Evolutionary conservation across 2,329 filamentous ascomycete genomes (phyloP), one percentile per base, ranked within the genome.

Genomic region (Tolypocladium tropicale): DNA sequence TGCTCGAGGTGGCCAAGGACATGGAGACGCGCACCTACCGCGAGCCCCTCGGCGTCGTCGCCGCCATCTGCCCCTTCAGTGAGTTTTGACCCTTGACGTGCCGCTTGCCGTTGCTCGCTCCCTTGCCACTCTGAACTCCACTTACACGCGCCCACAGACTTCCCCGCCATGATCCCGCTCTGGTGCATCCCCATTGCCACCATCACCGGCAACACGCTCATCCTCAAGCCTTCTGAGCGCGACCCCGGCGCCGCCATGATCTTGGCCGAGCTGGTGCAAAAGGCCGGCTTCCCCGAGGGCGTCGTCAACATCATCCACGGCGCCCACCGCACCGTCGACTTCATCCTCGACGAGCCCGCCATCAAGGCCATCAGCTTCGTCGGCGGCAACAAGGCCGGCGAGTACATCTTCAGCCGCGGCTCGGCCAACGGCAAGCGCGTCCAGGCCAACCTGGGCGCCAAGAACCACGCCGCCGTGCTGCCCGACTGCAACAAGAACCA

Each of bases 401-500:
- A 93, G 75, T 94, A 94, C 76, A 94, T 94, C 71, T 94, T 85
- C 74, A 73, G 77, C 55, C 83, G 88, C 56, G 89, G 84, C 34
- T 90, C 88, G 1, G 89, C 88, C 67, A 90, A 93, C 66, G 89
- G 90, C 67, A 94, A 94, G 81, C 86, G 89, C 65, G 88, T 92
- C 34, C 90, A 94, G 75, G 89, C 89, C 70, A 94, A 94, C 74
- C 75, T 94, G 59, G 90, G 89, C 43, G 89, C 89, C 62, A 94
- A 94, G 81, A 94, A 94, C 78, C 89, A 94, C 71, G 89, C 89
- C 32, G 87, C 88, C 54, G 85, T 94, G 33, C 81, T 93, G 59
- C 89, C 89, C 21, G 89, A 94, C 76, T 88, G 85, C 77, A 92
- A 94, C 78, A 93, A 91, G 81, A 92, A 94, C 77, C 88, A 92